Base-by-base conservation (phyloP, 2,329 filamentous ascomycete species). In the Nectriaceae sp. region DNA sequence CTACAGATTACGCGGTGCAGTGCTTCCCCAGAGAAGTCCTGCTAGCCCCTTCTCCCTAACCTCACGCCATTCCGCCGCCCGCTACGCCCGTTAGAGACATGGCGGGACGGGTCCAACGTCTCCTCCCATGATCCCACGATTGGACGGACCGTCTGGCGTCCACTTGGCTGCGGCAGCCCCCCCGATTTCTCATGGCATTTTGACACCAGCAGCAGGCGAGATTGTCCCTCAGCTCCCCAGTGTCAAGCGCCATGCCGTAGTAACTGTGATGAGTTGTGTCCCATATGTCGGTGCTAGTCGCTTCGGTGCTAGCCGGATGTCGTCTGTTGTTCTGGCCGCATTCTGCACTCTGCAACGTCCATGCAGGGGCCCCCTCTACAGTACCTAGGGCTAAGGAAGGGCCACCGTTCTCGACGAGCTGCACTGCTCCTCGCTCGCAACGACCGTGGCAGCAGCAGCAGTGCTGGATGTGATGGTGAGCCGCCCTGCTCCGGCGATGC, bases 1-100 rank as follows among this genome's bases (percentile, higher is more conserved):
- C 24, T 13, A 29, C 24, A 29, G 24, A 13, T 6, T 29, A 13
- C 13, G 24, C 13, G 24, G 13, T 29, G 24, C 24, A 13, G 6
- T 13, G 24, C 24, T 29, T 29, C 24, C 24, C 24, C 24, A 29
- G 24, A 29, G 24, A 29, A 13, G 24, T 13, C 16, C 16, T 38
- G 36, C 18, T 38, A 5, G n/a, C n/a, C 24, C 24, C 24, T 29
- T 39, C 36, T 39, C 40, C 49, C 50, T 41, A 49, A 54, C 57
- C 59, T 62, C 60, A 62, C 59, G 60, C 60, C 60, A 62, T 62
- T 60, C 57, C 56, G 51, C 56, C 56, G 54, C 57, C 51, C 56
- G 46, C 60, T 61, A 62, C 59, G 54, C 60, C 60, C 51, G 50
- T 62, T 61, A 45, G 45, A 51, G 57, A 52, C 24, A 29, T 29